These are phyloP conservation scores for Pisolithus microcarpus DNA, from an alignment of 768 basidiomycete genomes.

Conservation along the genomic window DNA sequence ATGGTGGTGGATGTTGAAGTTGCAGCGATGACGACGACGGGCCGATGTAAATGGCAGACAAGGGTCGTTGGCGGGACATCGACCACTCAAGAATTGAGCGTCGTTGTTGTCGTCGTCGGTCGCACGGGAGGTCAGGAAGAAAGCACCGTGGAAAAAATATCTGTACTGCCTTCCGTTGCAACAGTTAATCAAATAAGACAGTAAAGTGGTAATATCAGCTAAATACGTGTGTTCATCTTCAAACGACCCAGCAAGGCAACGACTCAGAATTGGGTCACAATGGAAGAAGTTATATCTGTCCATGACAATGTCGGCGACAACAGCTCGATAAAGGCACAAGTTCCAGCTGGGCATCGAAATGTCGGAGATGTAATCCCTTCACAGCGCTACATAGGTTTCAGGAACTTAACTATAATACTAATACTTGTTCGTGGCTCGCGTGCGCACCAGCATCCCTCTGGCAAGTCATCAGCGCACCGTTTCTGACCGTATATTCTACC, in stretches of 20 bases:
- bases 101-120: no score
- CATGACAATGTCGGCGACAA: conserved; percentile 20
- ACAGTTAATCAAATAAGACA: no score
- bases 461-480: no score
- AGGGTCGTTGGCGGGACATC: conserved; percentile 38
- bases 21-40: conserved; percentile 29
- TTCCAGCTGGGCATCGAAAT: no score
- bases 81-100: conserved; percentile 13
- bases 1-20: conserved; percentile 48
- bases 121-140: background rate
- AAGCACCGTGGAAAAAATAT: background rate
- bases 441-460: no score
- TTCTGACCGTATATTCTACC: no score
- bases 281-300: conserved; percentile 3
- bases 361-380: conserved; percentile 5
- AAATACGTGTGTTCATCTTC: background rate
- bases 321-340: no score
- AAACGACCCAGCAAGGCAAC: no score
- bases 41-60: conserved; percentile 57
- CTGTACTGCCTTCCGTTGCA: no score
- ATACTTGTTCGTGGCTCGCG: no score
- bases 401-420: no score
- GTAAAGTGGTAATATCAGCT: background rate
- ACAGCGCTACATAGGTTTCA: no score
- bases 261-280: background rate